A percentile compares a stretch with the other conserved stretches of the same genome.
phyloP scores from a whole-genome alignment of 2,329 filamentous ascomycete species.

The Graphium sp. region DNA sequence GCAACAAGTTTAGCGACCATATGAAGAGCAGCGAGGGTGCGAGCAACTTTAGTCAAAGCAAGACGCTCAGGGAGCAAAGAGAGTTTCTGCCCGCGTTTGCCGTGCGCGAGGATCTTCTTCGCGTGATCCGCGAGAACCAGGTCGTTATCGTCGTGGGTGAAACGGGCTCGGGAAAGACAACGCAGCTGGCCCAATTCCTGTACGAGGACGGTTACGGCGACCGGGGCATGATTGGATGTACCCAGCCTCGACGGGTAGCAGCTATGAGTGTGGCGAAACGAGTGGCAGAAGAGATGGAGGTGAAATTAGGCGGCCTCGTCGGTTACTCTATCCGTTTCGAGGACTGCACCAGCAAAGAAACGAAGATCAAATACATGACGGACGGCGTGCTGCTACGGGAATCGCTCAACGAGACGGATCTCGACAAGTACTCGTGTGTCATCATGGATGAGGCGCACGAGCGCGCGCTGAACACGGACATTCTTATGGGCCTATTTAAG shows the following conservation, averaged over 20 bases:
- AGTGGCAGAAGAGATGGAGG: constrained; percentile 97
- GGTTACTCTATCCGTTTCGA: constrained; percentile 98
- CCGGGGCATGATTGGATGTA: constrained; percentile 84
- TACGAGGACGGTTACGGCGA: constrained; percentile 89
- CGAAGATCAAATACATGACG: constrained; percentile 97
- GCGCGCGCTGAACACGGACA: constrained; percentile 87
- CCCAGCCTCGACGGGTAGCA: constrained; percentile 87
- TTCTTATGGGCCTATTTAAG: constrained; percentile 93
- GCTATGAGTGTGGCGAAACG: constrained; percentile 99
- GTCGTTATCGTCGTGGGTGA: constrained; percentile 94
- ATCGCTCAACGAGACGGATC: constrained; percentile 77
- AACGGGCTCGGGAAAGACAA: constrained; percentile 95
- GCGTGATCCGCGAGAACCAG: constrained; percentile 91
- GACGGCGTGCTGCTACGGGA: constrained; percentile 90
- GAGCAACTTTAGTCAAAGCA: constrained; percentile 85
- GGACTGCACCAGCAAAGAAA: constrained; percentile 92
- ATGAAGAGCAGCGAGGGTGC: constrained; percentile 46
- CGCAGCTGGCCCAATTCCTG: constrained; percentile 89
- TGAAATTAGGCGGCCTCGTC: constrained; percentile 70
- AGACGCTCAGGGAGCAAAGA: constrained; percentile 76
- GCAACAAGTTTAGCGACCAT: constrained; percentile 6
- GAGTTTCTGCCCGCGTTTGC: constrained; percentile 93
- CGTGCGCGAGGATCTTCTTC: constrained; percentile 78
- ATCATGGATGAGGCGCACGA: constrained; percentile 99
- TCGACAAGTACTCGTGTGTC: constrained; percentile 93